Evolutionary conservation across 2,329 filamentous ascomycete genomes (phyloP), one percentile per base, ranked within the genome.

Genomic region (Elsinoe fawcettii): DNA sequence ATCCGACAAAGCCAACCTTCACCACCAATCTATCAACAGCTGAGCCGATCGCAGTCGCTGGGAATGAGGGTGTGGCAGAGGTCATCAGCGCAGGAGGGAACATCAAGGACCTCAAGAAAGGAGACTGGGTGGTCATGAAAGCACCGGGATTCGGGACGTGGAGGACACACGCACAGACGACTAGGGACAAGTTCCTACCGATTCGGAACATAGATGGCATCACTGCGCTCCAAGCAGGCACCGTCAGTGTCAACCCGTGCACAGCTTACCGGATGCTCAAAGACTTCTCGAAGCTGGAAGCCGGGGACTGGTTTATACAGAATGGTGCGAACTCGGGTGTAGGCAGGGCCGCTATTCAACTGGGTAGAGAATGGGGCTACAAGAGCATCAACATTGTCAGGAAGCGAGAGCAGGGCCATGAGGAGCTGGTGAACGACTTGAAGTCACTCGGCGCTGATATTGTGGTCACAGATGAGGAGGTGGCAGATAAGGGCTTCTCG

Each of bases 291-390:
- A 68, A 75, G 3, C 72, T 85, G 67, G 81, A 83, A n/a, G 88
- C 91, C 56, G 57, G 59, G 23, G 86, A 95, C 58, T 99, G 92
- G 91, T 89, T 96, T 68, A 84, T 99, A 47, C 93, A 99, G 73
- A 99, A 99, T 70, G 93, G 92, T 6, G 93, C 92, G 37, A 99
- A 99, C 73, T 90, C 85, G 41, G 93, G 90, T 9, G 93, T 99
- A 14, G 93, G 93, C 1, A 79, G 93, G 37, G 88, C 91, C 2
- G 92, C 90, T 9, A 93, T 97, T 62, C 93, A 99, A 74, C 77
- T 99, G 1, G 92, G 82, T 1, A 79, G 75, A 64, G 79, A 90
- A 55, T 97, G 91, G 92, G 92, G 92, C 0, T 80, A 93, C 66
- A 86, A 89, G 67, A 95, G 87, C 68, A 87, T 99, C 71, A 97